These are phyloP conservation scores for Venturia pyrina DNA, from an alignment of 2,329 filamentous ascomycete species.

Conservation along the genomic window DNA sequence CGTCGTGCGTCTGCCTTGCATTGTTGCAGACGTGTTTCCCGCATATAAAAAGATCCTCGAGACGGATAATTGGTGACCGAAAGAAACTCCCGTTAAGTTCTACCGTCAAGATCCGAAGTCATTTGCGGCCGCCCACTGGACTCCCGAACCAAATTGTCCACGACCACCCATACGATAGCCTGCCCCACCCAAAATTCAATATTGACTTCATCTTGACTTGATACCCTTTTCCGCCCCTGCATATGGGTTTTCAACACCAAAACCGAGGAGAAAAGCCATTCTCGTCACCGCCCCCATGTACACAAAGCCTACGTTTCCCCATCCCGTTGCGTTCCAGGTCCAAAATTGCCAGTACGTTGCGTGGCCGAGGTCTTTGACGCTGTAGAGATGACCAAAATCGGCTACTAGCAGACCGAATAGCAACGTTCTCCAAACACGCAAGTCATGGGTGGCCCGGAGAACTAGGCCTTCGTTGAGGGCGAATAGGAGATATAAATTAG, in stretches of 20 bases:
- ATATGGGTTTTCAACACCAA: slow-evolving; percentile 32
- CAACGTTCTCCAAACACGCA: slow-evolving; percentile 60
- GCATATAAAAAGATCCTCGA: too few species aligned
- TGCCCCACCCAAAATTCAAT: too few species aligned
- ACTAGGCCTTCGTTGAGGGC: slow-evolving; percentile 69
- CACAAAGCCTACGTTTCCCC: slow-evolving; percentile 61
- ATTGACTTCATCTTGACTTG: not conserved
- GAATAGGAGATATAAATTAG: slow-evolving; percentile 69
- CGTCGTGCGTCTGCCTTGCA: not conserved
- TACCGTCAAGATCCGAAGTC: too few species aligned
- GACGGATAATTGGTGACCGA: too few species aligned
- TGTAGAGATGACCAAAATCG: slow-evolving; percentile 68
- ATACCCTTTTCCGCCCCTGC: not conserved
- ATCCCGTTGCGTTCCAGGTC: slow-evolving; percentile 57
- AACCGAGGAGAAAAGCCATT: slow-evolving; percentile 46
- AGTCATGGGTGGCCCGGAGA: slow-evolving; percentile 56
- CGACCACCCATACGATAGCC: too few species aligned
- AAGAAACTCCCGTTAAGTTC: too few species aligned
- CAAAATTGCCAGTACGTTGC: slow-evolving; percentile 53
- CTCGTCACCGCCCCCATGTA: slow-evolving; percentile 54
- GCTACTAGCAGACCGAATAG: slow-evolving; percentile 59
- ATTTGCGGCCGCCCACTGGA: too few species aligned
- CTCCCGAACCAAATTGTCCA: too few species aligned
- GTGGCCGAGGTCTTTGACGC: slow-evolving; percentile 48
- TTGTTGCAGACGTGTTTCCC: too few species aligned